phyloP scores from a whole-genome alignment of 2,329 filamentous ascomycete genomes.

The Ramularia collo-cygni region DNA sequence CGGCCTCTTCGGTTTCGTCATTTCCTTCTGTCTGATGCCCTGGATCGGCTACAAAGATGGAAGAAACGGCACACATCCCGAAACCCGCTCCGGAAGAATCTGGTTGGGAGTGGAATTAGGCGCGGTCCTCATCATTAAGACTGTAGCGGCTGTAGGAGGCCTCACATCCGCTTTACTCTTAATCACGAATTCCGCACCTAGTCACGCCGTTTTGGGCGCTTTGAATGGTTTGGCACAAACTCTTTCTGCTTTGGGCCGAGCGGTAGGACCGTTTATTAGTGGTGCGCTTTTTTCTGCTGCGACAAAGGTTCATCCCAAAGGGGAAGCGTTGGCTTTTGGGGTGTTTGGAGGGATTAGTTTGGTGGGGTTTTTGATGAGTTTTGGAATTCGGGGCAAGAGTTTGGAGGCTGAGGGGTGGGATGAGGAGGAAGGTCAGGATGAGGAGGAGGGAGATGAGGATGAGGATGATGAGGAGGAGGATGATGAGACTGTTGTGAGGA shows the following conservation, averaged over 20 bases:
- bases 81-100: slow-evolving; percentile 48
- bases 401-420: slow-evolving; percentile 54
- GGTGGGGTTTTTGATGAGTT: slow-evolving; percentile 70
- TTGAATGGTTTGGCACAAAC: slow-evolving; percentile 93
- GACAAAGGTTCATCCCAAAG: slow-evolving; percentile 65
- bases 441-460: slow-evolving; percentile 39
- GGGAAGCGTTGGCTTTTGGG: slow-evolving; percentile 79
- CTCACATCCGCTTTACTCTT: slow-evolving; percentile 82
- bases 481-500: neutral
- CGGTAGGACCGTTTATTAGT: slow-evolving; percentile 80
- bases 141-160: slow-evolving; percentile 80
- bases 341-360: slow-evolving; percentile 79
- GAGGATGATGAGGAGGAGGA: slow-evolving; percentile 24
- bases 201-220: slow-evolving; percentile 76
- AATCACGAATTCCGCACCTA: slow-evolving; percentile 88
- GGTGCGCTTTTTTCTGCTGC: slow-evolving; percentile 80
- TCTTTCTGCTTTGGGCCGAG: slow-evolving; percentile 81
- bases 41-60: slow-evolving; percentile 74
- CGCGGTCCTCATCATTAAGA: slow-evolving; percentile 75
- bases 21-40: slow-evolving; percentile 82
- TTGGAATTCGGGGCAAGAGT: slow-evolving; percentile 62
- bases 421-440: slow-evolving; percentile 34
- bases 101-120: slow-evolving; percentile 81
- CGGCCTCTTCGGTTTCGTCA: slow-evolving; percentile 69
- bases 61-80: slow-evolving; percentile 39